Evolutionary conservation across 108 stramenopile species (phyloP).

Genomic region (Mediolabrus comicus): DNA sequence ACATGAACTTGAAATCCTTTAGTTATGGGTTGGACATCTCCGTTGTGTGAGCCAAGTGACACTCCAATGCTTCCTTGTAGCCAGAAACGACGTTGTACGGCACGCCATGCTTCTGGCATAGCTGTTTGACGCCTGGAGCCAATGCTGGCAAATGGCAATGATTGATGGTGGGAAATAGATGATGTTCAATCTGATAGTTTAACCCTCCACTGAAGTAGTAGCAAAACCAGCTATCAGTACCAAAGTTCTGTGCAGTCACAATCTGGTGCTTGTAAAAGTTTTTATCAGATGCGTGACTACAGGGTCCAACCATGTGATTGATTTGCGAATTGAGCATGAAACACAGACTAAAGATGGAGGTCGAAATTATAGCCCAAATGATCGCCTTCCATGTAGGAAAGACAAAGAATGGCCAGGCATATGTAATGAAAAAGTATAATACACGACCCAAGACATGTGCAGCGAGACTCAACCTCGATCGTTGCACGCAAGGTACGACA

Average conservation of each 20-base stretch:
- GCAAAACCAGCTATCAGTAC: conserved; percentile 34
- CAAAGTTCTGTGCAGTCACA: conserved; percentile 60
- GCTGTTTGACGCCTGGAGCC: conserved; percentile 30
- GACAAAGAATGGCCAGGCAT: conserved; percentile 48
- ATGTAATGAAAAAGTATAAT: conserved; percentile 30
- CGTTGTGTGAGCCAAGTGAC: conserved; percentile 44
- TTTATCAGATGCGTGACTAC: conserved; percentile 40
- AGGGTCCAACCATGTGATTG: conserved; percentile 45
- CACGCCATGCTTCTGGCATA: conserved; percentile 52
- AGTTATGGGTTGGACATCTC: conserved; percentile 33
- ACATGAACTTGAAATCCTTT: background rate
- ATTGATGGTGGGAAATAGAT: conserved; percentile 55
- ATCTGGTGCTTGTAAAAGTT: conserved; percentile 60
- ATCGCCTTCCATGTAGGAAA: conserved; percentile 51
- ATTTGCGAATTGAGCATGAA: conserved; percentile 63
- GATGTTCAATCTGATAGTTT: conserved; percentile 60
- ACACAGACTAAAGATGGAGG: conserved; percentile 37
- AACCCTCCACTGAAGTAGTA: conserved; percentile 52
- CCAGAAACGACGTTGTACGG: conserved; percentile 43
- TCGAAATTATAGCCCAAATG: conserved; percentile 47
- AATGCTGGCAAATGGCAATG: conserved; percentile 53
- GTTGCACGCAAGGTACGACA: conserved; percentile 42
- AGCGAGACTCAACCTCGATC: conserved; percentile 19
- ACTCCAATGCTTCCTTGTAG: conserved; percentile 43
- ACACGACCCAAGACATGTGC: conserved; percentile 43